Percentiles rank a stretch among this genome's conserved stretches.
Evolutionary conservation across 352 stramenopile genomes (phyloP).

Genomic region (Ochromonadaceae sp.): DNA sequence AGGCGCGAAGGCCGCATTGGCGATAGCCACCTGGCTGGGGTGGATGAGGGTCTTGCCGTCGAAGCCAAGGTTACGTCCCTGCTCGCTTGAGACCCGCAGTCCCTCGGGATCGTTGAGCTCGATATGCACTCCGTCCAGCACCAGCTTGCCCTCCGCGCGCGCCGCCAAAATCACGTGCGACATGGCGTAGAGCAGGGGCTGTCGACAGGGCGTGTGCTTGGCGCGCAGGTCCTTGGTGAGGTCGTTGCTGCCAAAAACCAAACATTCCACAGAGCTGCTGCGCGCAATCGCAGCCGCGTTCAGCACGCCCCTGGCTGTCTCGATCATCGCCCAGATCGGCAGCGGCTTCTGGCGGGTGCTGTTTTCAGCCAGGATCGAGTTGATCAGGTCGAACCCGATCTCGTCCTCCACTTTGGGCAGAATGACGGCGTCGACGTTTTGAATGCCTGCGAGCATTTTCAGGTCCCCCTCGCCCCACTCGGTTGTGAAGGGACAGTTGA

Average conservation of each 20-base stretch:
- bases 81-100: background rate
- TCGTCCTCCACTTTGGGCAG: background rate
- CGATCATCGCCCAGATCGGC: background rate
- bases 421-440: background rate
- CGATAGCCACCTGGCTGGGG: background rate
- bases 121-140: background rate
- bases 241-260: conserved; percentile 2
- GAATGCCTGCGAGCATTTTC: background rate
- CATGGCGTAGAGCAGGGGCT: background rate
- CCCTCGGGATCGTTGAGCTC: background rate
- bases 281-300: background rate
- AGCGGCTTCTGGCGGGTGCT: background rate
- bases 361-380: background rate
- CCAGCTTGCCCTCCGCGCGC: background rate
- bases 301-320: background rate
- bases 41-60: conserved; percentile 11
- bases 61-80: background rate
- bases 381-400: background rate
- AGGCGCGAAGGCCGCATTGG: background rate
- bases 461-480: background rate
- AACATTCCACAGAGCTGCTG: background rate
- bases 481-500: background rate
- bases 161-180: background rate
- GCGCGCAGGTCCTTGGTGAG: background rate
- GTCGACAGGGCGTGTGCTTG: background rate